Evolutionary conservation across 139 green algal genomes (phyloP).

Genomic region (Diplosphaera chodatii): DNA sequence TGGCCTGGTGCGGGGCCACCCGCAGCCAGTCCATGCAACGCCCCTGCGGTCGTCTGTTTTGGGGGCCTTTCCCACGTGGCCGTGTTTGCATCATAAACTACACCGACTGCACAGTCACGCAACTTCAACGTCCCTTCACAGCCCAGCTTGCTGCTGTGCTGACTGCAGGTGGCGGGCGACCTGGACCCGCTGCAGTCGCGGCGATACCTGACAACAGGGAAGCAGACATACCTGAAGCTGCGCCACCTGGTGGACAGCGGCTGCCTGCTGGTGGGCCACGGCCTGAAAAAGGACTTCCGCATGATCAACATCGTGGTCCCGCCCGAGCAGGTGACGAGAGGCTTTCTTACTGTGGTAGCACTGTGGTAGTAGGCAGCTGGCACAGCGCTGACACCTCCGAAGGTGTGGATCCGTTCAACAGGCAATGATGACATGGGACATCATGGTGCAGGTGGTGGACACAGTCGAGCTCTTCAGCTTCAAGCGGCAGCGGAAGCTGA

Average conservation of each 20-base stretch:
- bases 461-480: constrained; percentile 90
- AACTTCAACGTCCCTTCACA: too few relatives aligned
- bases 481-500: constrained; percentile 79
- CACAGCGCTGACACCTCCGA: too few relatives aligned
- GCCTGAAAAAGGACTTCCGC: constrained; percentile 90
- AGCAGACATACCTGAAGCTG: constrained; percentile 78
- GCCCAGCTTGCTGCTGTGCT: not conserved
- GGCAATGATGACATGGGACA: too few relatives aligned
- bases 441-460: constrained; percentile 86
- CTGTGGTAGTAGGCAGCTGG: not conserved
- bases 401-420: too few relatives aligned
- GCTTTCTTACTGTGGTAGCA: too few relatives aligned
- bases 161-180: constrained; percentile 43
- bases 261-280: constrained; percentile 89
- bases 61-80: too few relatives aligned
- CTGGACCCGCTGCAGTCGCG: constrained; percentile 59
- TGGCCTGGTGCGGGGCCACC: constrained; percentile 30
- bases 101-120: too few relatives aligned
- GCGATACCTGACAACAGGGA: constrained; percentile 87
- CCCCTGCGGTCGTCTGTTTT: too few relatives aligned
- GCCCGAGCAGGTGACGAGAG: constrained; percentile 77
- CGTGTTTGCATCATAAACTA: too few relatives aligned
- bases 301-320: constrained; percentile 95
- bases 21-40: too few relatives aligned
- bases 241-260: constrained; percentile 80